Evolutionary conservation across 2,329 filamentous ascomycete species (phyloP).

Genomic region (Aureobasidium sp.): DNA sequence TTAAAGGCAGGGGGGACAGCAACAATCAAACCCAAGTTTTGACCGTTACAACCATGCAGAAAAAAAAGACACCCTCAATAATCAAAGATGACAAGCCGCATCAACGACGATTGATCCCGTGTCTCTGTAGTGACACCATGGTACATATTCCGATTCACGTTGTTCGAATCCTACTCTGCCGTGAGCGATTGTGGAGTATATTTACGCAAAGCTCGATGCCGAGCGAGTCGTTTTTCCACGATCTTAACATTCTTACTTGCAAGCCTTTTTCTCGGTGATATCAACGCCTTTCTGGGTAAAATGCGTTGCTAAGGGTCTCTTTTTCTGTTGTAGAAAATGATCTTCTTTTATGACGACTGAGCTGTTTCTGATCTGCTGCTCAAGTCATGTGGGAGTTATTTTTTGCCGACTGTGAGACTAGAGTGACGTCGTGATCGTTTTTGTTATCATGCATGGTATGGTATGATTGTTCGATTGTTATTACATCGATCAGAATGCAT

Average conservation of each 20-base stretch:
- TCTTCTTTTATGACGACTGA: background rate
- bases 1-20: background rate
- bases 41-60: background rate
- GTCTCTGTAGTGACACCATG: background rate
- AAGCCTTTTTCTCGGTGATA: background rate
- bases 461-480: background rate
- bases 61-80: no score
- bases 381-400: background rate
- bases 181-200: background rate
- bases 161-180: background rate
- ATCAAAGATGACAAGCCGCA: background rate
- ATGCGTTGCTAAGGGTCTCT: background rate
- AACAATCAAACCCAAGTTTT: background rate
- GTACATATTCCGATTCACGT: background rate
- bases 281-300: background rate
- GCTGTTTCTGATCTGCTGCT: background rate
- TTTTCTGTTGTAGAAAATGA: background rate
- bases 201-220: background rate
- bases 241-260: background rate
- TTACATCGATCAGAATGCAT: background rate
- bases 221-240: background rate
- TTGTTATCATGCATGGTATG: background rate
- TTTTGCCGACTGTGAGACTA: background rate
- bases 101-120: background rate
- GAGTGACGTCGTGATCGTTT: background rate